These are phyloP conservation scores for Syzygium malaccense DNA, from an alignment of 441 rosid species.

Conservation along the genomic window DNA sequence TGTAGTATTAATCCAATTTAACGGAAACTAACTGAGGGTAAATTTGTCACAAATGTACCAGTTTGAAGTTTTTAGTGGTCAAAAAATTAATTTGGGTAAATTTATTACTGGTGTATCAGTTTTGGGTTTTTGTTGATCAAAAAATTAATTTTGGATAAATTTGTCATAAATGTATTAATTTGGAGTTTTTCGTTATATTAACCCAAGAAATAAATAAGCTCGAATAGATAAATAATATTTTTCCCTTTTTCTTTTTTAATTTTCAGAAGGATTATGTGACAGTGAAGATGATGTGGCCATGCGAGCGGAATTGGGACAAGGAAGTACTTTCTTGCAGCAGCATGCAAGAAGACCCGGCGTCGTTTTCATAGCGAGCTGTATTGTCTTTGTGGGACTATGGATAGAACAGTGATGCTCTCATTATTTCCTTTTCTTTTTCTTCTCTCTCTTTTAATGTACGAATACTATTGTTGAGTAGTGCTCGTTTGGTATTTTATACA, in stretches of 20 bases:
- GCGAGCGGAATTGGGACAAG: background rate
- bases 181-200: background rate
- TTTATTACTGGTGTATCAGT: no score
- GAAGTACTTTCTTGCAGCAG: background rate
- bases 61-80: no score
- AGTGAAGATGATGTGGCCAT: background rate
- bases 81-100: no score
- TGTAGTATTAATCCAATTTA: no score
- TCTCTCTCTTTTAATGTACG: background rate
- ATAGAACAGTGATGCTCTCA: background rate
- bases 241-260: fast-evolving
- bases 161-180: no score
- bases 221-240: fast-evolving
- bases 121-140: no score
- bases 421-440: background rate
- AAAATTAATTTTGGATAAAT: no score
- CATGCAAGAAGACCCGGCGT: background rate
- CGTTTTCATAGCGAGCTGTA: background rate
- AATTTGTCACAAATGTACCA: no score
- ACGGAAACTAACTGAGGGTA: no score
- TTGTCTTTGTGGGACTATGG: background rate
- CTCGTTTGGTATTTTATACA: fast-evolving
- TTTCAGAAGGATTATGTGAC: background rate
- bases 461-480: background rate
- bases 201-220: background rate